Conservation (phyloP, 208 protist species). For the Naegleria fowleri region DNA sequence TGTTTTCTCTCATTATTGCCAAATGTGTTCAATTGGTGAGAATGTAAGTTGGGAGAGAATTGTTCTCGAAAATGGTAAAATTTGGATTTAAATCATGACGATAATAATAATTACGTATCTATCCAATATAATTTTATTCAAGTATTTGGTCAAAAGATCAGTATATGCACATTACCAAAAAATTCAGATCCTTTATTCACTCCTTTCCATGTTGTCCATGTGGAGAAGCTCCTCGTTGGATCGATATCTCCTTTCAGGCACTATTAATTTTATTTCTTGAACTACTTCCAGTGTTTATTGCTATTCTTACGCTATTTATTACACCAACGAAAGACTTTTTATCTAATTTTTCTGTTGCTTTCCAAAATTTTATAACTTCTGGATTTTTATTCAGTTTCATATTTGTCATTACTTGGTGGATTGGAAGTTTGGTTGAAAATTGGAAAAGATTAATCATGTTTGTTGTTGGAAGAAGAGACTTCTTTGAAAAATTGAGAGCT, state of each 20-base stretch:
- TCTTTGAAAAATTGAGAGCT: not conserved
- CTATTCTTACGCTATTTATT: not conserved
- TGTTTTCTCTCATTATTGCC: not conserved
- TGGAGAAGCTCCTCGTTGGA: not conserved
- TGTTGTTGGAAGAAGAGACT: not conserved
- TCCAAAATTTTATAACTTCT: not conserved
- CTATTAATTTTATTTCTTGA: not conserved
- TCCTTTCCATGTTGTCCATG: not conserved
- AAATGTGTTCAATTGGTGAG: conserved; percentile 8
- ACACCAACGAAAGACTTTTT: not conserved
- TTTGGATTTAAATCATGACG: too few relatives aligned
- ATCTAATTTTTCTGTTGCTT: not conserved
- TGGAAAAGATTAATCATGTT: conserved; percentile 23
- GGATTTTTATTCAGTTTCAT: not conserved
- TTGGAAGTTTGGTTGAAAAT: not conserved
- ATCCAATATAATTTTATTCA: too few relatives aligned
- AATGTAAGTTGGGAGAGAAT: not conserved
- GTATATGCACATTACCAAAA: not conserved
- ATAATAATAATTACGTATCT: too few relatives aligned
- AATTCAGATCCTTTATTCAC: not conserved
- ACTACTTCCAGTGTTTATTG: not conserved
- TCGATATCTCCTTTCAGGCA: not conserved
- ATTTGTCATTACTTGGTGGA: not conserved
- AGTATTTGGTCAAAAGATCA: not conserved
- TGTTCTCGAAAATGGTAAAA: not conserved